Evolutionary conservation across 768 basidiomycete genomes (phyloP), one percentile per base, ranked within the genome.

Genomic region (Leccinum subtestaceum): DNA sequence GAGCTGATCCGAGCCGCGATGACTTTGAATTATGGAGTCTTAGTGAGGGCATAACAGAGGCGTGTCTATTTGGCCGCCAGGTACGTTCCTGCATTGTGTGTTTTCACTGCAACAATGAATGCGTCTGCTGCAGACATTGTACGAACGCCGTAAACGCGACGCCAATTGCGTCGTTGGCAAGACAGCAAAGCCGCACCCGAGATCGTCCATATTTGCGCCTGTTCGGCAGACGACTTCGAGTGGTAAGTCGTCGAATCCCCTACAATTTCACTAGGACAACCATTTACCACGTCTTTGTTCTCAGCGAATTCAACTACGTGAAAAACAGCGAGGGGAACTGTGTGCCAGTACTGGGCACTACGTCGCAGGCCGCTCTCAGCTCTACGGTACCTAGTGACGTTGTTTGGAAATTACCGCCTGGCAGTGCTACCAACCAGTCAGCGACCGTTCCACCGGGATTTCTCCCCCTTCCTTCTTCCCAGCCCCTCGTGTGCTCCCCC

Each of bases 21-120:
- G 97, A 99, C 75, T 98, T 98, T 70, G 95, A 98, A 70, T 75
- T 97, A 2, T 98, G 97, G 97, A 94, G 90, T 70, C 97, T 96
- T 0, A 92, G 91, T 59, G 89, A 95, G 68, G 87, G 86, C 49
- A 84, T 97, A n/a, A 76, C 82, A 40, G 95, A 98, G 68, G 77
- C 78, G 8, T 99, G 97, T 74, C 76, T 98, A 29, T 99, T 98
- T 63, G 97, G 97, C 21, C 83, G 90, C 60, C 91, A 93, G 82
- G 93, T 92, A 53, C 43, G 75, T 59, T 6, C 12, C 27, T 19
- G 4, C 21, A 21, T n/a, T 34, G 8, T 36, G 21, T 55, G 12
- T 17, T 34, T 52, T 21, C 36, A 19, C 17, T 59, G 46, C 21
- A 27, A 32, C 25, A 51, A 27, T 62, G 51, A 34, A 43, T 52